A percentile compares a stretch with the other conserved stretches of the same genome.
Conservation (phyloP, 345 rosid genomes). For the Corymbia maculata region DNA sequence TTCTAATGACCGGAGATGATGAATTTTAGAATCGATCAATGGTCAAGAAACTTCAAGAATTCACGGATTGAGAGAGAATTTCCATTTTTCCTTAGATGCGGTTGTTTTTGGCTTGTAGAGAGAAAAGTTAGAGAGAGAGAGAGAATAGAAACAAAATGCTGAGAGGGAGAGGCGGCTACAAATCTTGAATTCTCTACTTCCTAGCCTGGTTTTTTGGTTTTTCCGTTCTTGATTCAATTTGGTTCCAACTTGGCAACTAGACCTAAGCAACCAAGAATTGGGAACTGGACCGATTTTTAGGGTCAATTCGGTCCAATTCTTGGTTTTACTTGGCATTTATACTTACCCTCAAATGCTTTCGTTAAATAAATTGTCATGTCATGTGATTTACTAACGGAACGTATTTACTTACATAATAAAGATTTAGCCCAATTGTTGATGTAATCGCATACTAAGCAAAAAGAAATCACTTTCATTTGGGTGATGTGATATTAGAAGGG, state of each 20-base stretch:
- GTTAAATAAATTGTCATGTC: not conserved
- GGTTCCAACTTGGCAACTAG: too few species aligned
- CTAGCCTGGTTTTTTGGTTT: not conserved
- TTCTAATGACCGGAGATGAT: not conserved
- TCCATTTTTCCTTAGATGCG: not conserved
- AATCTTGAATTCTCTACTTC: too few species aligned
- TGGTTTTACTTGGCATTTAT: too few species aligned
- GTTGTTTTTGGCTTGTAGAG: not conserved
- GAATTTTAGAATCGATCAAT: not conserved
- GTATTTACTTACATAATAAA: too few species aligned
- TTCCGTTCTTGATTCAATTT: too few species aligned
- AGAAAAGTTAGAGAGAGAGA: not conserved
- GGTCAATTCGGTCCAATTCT: accelerated
- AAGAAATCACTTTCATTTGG: too few species aligned
- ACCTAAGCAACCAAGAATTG: not conserved
- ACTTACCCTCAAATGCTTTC: too few species aligned
- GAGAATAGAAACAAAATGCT: not conserved
- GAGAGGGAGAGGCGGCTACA: not conserved
- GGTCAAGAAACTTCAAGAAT: not conserved
- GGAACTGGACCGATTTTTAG: not conserved
- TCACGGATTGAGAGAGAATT: not conserved
- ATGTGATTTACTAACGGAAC: too few species aligned
- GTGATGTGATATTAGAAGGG: not conserved
- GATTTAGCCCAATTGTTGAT: too few species aligned
- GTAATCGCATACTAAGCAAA: not conserved